phyloP scores from a whole-genome alignment of 345 rosid species.

The Hibiscus mutabilis region DNA sequence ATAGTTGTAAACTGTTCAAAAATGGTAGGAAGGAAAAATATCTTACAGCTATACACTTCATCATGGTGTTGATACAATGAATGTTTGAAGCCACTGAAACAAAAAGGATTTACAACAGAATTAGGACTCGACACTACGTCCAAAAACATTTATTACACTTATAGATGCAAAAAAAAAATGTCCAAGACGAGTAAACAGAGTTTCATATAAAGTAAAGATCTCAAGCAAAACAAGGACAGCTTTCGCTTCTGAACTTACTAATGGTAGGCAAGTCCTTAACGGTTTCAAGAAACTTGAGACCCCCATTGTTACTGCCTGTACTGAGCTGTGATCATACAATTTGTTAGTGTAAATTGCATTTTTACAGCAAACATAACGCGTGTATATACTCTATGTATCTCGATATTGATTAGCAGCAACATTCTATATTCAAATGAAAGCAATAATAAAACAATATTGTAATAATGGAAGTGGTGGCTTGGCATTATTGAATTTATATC shows the following conservation, averaged over 20 bases:
- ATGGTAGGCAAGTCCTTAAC: conserved; percentile 80
- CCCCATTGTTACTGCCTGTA: conserved; percentile 29
- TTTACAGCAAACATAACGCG: not conserved
- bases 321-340: conserved; percentile 38
- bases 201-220: not conserved
- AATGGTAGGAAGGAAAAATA: not conserved
- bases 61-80: conserved; percentile 74
- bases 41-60: conserved; percentile 94
- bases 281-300: conserved; percentile 71
- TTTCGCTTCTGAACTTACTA: conserved; percentile 42
- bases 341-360: not conserved
- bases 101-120: conserved; percentile 4
- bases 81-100: conserved; percentile 75
- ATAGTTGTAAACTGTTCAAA: not conserved
- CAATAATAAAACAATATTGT: not conserved
- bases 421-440: not conserved
- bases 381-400: not conserved
- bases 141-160: not conserved
- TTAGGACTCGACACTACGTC: conserved; percentile 17
- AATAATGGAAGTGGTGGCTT: not conserved
- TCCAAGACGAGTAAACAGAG: not conserved
- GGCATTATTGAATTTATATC: not conserved
- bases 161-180: not conserved
- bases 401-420: not conserved
- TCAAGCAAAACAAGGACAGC: not conserved